Base-by-base conservation (phyloP, 2,329 filamentous ascomycete genomes). In the Samsoniella hepiali region DNA sequence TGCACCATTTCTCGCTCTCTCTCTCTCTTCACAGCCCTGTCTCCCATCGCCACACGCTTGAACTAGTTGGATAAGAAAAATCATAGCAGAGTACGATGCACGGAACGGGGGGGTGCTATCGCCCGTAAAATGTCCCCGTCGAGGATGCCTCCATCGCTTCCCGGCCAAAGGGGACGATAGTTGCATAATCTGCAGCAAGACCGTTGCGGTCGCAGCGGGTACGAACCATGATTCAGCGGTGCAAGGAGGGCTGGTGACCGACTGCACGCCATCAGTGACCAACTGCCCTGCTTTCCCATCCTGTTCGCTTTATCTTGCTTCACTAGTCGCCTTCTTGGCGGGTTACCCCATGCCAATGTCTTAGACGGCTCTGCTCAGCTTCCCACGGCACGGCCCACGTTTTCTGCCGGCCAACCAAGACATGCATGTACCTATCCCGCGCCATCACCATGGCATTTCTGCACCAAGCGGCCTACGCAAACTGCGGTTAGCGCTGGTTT, bases 151-250 rank as follows among this genome's bases (percentile, higher is more conserved):
- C 38, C 53, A 42, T 40, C 27, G 32, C 44, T 40, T 32, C 44
- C 38, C 40, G 42, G 32, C 56, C 44, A 44, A 49, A 22, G 22
- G 22, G 22, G 22, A 22, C 22, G 22, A 22, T 22, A 22, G 22
- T 22, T 22, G 22, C 22, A 22, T 22, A 22, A 22, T 22, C 8
- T 53, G 49, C 29, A 31, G 17, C 49, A 36, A 15, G 36, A 27
- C 15, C 40, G 44, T 58, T 40, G 34, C 56, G 50, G n/a, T 58
- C n/a, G 44, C 13, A 47, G 44, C 56, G 56, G 56, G 34, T 17
- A 34, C 49, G 3, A 10, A 4, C 44, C 44, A 17, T 22, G 22
- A 22, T 32, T 15, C 29, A 36, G 49, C 7, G 31, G 27, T 11
- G 29, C n/a, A 31, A 29, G 27, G 3, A n/a, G 29, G 38, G 38